Evolutionary conservation across 257 asterid species (phyloP).

Genomic region (Nicotiana paniculata): DNA sequence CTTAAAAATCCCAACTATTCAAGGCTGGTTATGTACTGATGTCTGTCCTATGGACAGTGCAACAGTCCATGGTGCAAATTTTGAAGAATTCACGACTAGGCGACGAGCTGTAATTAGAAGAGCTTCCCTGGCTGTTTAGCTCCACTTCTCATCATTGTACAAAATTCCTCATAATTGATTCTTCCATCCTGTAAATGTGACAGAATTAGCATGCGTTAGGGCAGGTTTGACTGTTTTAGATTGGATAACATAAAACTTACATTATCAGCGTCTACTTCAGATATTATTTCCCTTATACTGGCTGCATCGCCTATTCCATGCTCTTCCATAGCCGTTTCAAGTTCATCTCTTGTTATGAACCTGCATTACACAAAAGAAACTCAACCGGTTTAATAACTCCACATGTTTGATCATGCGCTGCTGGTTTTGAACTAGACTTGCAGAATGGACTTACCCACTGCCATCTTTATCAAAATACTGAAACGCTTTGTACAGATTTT

Average conservation of each 20-base stretch:
- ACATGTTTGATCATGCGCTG: background rate
- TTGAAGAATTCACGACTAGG: background rate
- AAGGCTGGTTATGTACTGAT: background rate
- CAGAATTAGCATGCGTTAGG: background rate
- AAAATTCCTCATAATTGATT: conserved; percentile 76
- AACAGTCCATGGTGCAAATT: background rate
- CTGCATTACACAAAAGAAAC: conserved; percentile 16
- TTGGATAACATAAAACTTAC: conserved; percentile 28
- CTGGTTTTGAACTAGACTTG: background rate
- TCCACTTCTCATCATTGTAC: conserved; percentile 84
- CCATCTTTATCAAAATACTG: conserved; percentile 65
- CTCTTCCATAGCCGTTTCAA: conserved; percentile 71
- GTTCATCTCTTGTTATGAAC: conserved; percentile 75
- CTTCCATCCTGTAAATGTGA: conserved; percentile 60
- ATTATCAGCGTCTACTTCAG: conserved; percentile 80
- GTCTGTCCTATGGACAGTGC: background rate
- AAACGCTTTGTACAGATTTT: conserved; percentile 68
- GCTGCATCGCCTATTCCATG: conserved; percentile 60
- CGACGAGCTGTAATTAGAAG: conserved; percentile 22
- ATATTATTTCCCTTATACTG: conserved; percentile 62
- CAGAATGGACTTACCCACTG: conserved; percentile 53
- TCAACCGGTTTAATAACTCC: background rate
- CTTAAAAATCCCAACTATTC: background rate
- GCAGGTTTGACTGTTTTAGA: background rate
- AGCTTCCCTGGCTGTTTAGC: conserved; percentile 39